Evolutionary conservation across 2,329 filamentous ascomycete genomes (phyloP), one percentile per base, ranked within the genome.

Genomic region (Lasiodiplodia sp.): DNA sequence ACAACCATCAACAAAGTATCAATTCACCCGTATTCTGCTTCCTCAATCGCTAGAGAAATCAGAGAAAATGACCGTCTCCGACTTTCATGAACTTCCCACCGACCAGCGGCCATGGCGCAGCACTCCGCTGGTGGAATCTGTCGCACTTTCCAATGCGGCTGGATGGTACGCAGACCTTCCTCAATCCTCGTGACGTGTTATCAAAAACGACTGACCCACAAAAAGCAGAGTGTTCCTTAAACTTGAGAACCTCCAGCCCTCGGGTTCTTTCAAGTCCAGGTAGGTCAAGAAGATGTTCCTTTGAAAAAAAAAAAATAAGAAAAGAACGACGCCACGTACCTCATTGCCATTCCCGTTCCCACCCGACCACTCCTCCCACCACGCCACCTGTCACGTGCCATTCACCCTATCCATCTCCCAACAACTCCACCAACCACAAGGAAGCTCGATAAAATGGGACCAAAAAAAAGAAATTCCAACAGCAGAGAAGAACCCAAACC

Each of bases 231-330:
- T 96, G 79, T 92, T 92, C 79, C 88, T 96, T 75, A 96, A 96
- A 79, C 87, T 96, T 71, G 93, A 96, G 74, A 92, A 92, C 77
- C 87, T 94, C 67, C 93, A 97, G 76, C 93, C 93, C 4, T 91
- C 91, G 23, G 92, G 92, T 71, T 94, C 92, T 47, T 97, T 96
- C 88, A 96, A 96, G 79, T 94, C 92, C 57, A 73, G 60, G 60
- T 47, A 11, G n/a, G 44, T 4, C 18, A 47, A 4, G 7, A 47
- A 28, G 5, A 28, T 28, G 28, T 28, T 28, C 28, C 1, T 28
- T 28, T 34, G 10, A 10, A 2, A 3, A 21, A 18, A 47, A 47
- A 21, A 21, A 21, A 47, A 14, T 2, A 21, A 18, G 12, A 18
- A 18, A 44, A 18, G 16, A 44, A 18, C 6, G 16, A 3, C 5